Base-by-base conservation (phyloP, 495 filamentous ascomycete species). In the Melanomma pulvis-pyrius region DNA sequence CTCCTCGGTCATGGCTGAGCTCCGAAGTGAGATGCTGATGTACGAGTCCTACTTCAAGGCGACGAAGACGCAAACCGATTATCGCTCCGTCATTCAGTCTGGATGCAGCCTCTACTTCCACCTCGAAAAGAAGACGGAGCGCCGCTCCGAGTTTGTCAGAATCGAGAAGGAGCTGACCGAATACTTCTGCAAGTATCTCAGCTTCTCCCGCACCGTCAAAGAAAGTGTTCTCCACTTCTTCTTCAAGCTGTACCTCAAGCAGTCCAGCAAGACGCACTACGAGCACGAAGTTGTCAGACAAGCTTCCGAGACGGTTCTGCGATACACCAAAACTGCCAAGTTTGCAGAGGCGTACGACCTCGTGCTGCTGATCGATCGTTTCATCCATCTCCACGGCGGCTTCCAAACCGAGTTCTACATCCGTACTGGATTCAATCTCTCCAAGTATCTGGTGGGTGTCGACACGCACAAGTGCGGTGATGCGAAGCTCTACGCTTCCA, bases 1-100 rank as follows among this genome's bases (percentile, higher is more conserved):
- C 60, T 79, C 81, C 0, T 79, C 86, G 69, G 79, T 87, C 66
- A 86, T 89, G 77, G 79, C 77, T 4, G 82, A 84, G 48, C 78
- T 87, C 39, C 69, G 83, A 5, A 79, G 80, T 9, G 86, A 90
- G 73, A 84, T 80, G 25, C 72, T 83, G 4, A 79, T 86, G 0
- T 86, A 87, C 64, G 82, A 85, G 71, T 74, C 80, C 21, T 89
- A 87, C 76, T 79, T 80, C 60, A 70, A 60, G 8, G 52, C 41
- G 24, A 68, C 70, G 21, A 74, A 78, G 32, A 74, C 61, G 1
- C 47, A 65, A 26, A 69, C 44, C 6, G 61, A 69, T 25, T 69
- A 57, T 28, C 54, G 54, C 46, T 53, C 55, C 8, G 46, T 69
- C 55, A 59, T 69, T 25, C 51, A 61, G 48, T 69, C 67, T 70